phyloP scores from a whole-genome alignment of 78 protist species.

The Chrysochromulina parva region DNA sequence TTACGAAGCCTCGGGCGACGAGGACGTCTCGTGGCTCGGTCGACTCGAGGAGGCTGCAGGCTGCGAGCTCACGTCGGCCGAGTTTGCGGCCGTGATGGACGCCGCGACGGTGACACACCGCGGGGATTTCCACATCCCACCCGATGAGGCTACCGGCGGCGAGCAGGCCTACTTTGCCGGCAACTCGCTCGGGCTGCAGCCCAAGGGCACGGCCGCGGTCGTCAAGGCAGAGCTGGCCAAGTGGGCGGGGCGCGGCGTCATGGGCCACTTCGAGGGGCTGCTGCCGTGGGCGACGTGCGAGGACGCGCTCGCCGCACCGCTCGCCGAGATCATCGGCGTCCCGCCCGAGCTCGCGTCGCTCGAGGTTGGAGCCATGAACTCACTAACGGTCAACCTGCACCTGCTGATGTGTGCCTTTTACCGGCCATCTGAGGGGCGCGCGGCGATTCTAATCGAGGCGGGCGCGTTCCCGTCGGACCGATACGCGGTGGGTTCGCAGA shows the following conservation, averaged over 20 bases:
- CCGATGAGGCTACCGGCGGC: too few species aligned
- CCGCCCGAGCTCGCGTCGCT: not conserved
- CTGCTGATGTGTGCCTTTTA: conserved; percentile 83
- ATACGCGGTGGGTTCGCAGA: conserved; percentile 54
- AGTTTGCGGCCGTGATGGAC: too few species aligned
- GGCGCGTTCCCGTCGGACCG: conserved; percentile 92
- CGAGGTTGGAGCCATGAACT: conserved; percentile 59
- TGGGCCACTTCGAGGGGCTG: conserved; percentile 57
- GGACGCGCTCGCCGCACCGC: conserved; percentile 33
- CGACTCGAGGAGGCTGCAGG: too few species aligned
- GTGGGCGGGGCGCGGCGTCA: conserved; percentile 60
- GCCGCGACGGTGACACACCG: too few species aligned
- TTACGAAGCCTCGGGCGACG: too few species aligned
- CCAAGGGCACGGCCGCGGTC: conserved; percentile 25
- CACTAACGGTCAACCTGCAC: conserved; percentile 88
- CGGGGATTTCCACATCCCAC: too few species aligned
- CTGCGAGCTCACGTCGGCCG: too few species aligned
- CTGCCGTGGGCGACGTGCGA: conserved; percentile 79
- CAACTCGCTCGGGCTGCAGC: conserved; percentile 86
- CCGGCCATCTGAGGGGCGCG: conserved; percentile 70
- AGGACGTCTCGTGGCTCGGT: too few species aligned
- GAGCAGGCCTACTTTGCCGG: conserved; percentile 73
- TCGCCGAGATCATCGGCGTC: not conserved
- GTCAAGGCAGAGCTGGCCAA: conserved; percentile 50
- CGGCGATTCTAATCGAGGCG: conserved; percentile 82